Conservation (phyloP, 1,284 basidiomycete genomes). For the Leccinum cinnamomeum region DNA sequence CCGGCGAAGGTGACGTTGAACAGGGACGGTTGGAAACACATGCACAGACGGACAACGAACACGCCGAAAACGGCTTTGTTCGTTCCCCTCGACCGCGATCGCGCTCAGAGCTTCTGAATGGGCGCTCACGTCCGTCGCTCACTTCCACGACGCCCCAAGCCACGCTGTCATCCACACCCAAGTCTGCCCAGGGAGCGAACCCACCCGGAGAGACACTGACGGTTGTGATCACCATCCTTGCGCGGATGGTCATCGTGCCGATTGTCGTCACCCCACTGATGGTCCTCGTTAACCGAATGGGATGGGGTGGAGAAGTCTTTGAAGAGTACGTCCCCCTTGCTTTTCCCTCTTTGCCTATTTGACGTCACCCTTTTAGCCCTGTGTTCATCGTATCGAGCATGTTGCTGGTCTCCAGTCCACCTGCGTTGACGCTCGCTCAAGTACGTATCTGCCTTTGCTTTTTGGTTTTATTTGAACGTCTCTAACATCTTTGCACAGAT, state of each 20-base stretch:
- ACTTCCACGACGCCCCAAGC: not conserved
- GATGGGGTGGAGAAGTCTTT: slow-evolving; percentile 47
- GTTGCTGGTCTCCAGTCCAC: slow-evolving; percentile 74
- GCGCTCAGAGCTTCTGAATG: not conserved
- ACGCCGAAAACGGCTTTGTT: not conserved
- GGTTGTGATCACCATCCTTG: slow-evolving; percentile 73
- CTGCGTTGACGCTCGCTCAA: slow-evolving; percentile 80
- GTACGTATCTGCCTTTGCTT: slow-evolving; percentile 36
- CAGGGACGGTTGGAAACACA: slow-evolving; percentile 6
- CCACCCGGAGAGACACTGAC: slow-evolving; percentile 73
- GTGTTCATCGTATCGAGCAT: slow-evolving; percentile 83
- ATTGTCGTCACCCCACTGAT: slow-evolving; percentile 74
- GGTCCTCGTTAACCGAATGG: slow-evolving; percentile 55
- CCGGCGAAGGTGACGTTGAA: slow-evolving; percentile 14
- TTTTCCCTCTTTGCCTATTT: not conserved
- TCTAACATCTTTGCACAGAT: slow-evolving; percentile 13
- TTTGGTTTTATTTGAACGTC: not conserved
- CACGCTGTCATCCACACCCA: not conserved
- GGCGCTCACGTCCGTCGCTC: not conserved
- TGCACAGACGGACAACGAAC: slow-evolving; percentile 9
- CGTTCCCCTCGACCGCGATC: slow-evolving; percentile 2
- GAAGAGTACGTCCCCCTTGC: slow-evolving; percentile 59
- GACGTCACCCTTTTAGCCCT: slow-evolving; percentile 48
- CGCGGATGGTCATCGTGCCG: slow-evolving; percentile 87
- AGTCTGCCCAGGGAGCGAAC: slow-evolving; percentile 23